These are phyloP conservation scores for Colletotrichum spaethianum DNA, from an alignment of 2,329 filamentous ascomycete species.

Conservation along the genomic window DNA sequence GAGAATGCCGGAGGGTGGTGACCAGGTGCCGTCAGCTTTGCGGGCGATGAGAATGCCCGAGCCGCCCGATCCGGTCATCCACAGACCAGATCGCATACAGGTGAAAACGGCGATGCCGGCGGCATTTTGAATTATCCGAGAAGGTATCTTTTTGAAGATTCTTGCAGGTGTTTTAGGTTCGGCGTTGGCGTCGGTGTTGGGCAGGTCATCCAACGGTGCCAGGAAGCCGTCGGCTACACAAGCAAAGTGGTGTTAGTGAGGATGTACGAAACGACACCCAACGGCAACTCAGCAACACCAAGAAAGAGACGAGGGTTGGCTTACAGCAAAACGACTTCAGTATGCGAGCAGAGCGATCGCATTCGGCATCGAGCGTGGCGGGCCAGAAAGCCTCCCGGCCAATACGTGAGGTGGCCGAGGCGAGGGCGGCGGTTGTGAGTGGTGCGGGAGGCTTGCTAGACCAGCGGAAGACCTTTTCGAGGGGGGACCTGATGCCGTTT, in stretches of 20 bases:
- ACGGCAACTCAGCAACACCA: not conserved
- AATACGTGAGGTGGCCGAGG: slow-evolving; percentile 76
- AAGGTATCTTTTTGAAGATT: slow-evolving; percentile 85
- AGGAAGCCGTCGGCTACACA: slow-evolving; percentile 69
- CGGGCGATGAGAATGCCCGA: slow-evolving; percentile 89
- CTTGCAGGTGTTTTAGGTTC: slow-evolving; percentile 65
- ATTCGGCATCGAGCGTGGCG: slow-evolving; percentile 87
- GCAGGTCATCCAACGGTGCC: slow-evolving; percentile 57
- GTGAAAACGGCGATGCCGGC: slow-evolving; percentile 95
- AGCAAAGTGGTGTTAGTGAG: slow-evolving; percentile 37
- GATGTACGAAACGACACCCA: slow-evolving; percentile 1
- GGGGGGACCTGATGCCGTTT: slow-evolving; percentile 48
- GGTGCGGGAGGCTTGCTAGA: slow-evolving; percentile 69
- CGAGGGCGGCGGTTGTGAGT: slow-evolving; percentile 51
- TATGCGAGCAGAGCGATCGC: slow-evolving; percentile 91
- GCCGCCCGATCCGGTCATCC: slow-evolving; percentile 91
- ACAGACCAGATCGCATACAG: slow-evolving; percentile 93
- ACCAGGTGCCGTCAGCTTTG: slow-evolving; percentile 90
- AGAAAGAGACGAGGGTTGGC: slow-evolving; percentile 47
- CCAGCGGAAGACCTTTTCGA: slow-evolving; percentile 60
- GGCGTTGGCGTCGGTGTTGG: slow-evolving; percentile 42
- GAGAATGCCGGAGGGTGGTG: slow-evolving; percentile 90
- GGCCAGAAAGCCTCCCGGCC: slow-evolving; percentile 88
- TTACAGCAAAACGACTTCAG: slow-evolving; percentile 90
- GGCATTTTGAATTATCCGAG: slow-evolving; percentile 87